These are phyloP conservation scores for Eragrostis tef DNA, from an alignment of 202 grass and related monocot genomes.

Conservation along the genomic window DNA sequence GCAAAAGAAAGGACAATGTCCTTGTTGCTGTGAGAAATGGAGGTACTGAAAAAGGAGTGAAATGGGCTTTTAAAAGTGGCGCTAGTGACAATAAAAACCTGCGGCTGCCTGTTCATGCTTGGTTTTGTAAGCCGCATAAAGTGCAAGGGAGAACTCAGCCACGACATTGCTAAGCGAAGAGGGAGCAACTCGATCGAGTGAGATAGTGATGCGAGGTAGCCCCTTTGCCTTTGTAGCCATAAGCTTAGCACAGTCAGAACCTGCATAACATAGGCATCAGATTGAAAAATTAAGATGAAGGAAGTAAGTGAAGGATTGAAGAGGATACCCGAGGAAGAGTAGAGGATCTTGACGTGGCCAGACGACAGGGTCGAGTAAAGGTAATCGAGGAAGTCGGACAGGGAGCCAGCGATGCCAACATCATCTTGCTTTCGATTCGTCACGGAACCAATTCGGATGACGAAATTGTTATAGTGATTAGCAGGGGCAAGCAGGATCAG, in stretches of 20 bases:
- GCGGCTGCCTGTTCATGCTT: conserved; percentile 46
- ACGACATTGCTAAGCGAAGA: conserved; percentile 54
- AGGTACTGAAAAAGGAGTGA: background rate
- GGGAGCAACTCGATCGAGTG: conserved; percentile 54
- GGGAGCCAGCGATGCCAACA: conserved; percentile 82
- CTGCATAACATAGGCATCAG: conserved; percentile 34
- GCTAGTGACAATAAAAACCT: conserved; percentile 58
- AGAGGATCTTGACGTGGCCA: conserved; percentile 65
- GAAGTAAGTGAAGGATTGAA: background rate
- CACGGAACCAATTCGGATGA: background rate
- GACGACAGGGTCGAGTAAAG: conserved; percentile 65
- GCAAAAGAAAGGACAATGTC: conserved; percentile 27
- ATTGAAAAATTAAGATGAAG: no score
- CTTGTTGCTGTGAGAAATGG: background rate
- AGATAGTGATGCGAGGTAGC: conserved; percentile 72
- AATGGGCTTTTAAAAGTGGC: background rate
- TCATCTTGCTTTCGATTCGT: conserved; percentile 64
- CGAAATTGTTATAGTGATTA: background rate
- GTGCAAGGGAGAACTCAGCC: conserved; percentile 59
- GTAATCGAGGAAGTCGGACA: conserved; percentile 80
- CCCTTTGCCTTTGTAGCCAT: conserved; percentile 84
- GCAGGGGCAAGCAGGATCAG: background rate
- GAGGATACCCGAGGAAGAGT: conserved; percentile 18
- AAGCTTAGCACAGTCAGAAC: conserved; percentile 42
- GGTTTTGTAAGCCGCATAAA: conserved; percentile 63